phyloP scores from a whole-genome alignment of 164 flowering plant genomes.

The Tetracentron sinense region DNA sequence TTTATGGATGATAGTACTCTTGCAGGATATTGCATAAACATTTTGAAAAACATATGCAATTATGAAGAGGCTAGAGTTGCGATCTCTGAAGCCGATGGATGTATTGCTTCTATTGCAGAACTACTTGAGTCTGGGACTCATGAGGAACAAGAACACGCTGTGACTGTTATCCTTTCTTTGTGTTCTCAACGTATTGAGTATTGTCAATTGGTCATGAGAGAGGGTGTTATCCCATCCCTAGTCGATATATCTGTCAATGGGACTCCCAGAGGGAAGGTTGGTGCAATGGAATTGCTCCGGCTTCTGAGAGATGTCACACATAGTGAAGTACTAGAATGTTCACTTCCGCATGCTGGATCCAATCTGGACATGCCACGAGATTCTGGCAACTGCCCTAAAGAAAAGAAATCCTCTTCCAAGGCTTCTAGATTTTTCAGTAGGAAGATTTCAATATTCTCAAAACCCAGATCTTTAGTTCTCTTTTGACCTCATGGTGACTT shows the following conservation, averaged over 20 bases:
- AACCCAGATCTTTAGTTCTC: slow-evolving; percentile 15
- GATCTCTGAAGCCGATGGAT: slow-evolving; percentile 57
- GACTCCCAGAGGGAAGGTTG: slow-evolving; percentile 41
- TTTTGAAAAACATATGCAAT: slow-evolving; percentile 50
- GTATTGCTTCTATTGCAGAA: slow-evolving; percentile 51
- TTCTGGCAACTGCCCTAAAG: slow-evolving; percentile 7
- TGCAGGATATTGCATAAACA: slow-evolving; percentile 35
- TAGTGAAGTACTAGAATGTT: slow-evolving; percentile 20
- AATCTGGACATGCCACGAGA: slow-evolving; percentile 12
- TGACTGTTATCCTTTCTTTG: slow-evolving; percentile 50
- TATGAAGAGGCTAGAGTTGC: slow-evolving; percentile 42
- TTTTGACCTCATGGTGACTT: slow-evolving; percentile 5
- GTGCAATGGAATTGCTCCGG: slow-evolving; percentile 58
- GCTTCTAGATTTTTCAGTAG: slow-evolving; percentile 22
- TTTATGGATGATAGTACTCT: slow-evolving; percentile 38
- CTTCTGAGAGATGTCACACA: slow-evolving; percentile 37
- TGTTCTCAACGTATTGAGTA: slow-evolving; percentile 56
- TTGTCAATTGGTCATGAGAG: slow-evolving; percentile 63
- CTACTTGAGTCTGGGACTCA: slow-evolving; percentile 48
- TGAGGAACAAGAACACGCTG: slow-evolving; percentile 69
- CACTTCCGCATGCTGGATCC: slow-evolving; percentile 7
- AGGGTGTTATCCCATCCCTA: slow-evolving; percentile 62
- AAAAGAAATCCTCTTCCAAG: slow-evolving; percentile 26
- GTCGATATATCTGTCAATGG: slow-evolving; percentile 52
- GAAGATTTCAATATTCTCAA: slow-evolving; percentile 21